Conservation (phyloP, 2,329 filamentous ascomycete genomes). For the Bipolaris victoriae region DNA sequence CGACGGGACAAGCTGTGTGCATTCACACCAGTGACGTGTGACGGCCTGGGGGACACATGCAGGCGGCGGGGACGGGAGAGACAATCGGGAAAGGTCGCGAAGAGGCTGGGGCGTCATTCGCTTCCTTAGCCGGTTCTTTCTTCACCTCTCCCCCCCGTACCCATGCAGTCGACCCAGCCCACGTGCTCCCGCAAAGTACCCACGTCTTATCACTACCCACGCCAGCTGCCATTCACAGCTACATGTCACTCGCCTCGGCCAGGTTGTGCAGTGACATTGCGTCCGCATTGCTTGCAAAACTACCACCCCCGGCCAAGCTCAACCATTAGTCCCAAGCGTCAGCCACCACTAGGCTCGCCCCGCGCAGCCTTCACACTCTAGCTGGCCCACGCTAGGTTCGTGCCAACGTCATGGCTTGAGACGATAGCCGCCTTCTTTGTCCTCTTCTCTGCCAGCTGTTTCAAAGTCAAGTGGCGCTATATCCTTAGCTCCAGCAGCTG, state of each 20-base stretch:
- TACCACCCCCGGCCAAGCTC: background rate
- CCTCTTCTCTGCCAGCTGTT: background rate
- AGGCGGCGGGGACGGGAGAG: background rate
- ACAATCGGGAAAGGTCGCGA: background rate
- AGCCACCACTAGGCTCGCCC: background rate
- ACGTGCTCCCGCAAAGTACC: background rate
- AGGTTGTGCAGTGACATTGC: background rate
- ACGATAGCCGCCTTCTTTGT: background rate
- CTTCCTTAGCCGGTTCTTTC: background rate
- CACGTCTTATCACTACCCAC: background rate
- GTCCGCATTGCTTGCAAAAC: too few relatives aligned
- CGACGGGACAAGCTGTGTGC: background rate
- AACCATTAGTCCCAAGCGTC: background rate
- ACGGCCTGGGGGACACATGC: background rate
- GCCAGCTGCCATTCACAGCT: background rate
- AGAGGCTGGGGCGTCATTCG: conserved; percentile 5
- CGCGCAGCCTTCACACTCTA: background rate
- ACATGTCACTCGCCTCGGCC: background rate
- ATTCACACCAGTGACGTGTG: conserved; percentile 6
- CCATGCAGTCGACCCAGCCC: background rate
- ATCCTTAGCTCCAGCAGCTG: background rate
- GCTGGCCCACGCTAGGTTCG: background rate
- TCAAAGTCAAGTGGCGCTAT: background rate
- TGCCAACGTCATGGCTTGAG: background rate
- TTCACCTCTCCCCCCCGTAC: background rate